Evolutionary conservation across 768 basidiomycete genomes (phyloP).

Genomic region (Phylloporus arenicola): DNA sequence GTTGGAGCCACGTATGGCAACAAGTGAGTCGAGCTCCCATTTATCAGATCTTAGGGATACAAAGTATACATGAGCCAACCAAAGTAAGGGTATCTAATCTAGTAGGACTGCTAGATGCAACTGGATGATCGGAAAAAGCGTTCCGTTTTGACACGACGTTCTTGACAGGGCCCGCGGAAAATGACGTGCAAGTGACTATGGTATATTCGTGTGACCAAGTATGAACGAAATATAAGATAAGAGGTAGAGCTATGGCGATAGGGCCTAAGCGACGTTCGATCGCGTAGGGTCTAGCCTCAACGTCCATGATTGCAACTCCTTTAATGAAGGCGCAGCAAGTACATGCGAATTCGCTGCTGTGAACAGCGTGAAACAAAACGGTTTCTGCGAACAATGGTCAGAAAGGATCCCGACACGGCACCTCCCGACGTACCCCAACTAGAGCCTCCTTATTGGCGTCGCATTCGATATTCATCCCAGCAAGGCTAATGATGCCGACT

Average conservation of each 20-base stretch:
- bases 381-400: slow-evolving; percentile 49
- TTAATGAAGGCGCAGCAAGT: slow-evolving; percentile 72
- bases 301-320: slow-evolving; percentile 84
- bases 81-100: too few relatives aligned
- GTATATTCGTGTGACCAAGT: slow-evolving; percentile 23
- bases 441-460: slow-evolving; percentile 85
- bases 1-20: slow-evolving; percentile 6
- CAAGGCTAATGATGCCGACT: slow-evolving; percentile 74
- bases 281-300: slow-evolving; percentile 80
- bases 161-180: too few relatives aligned
- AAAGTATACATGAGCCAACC: not conserved
- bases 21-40: slow-evolving; percentile 5
- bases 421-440: slow-evolving; percentile 58
- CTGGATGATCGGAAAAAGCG: not conserved
- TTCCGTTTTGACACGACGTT: not conserved
- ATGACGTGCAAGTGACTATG: too few relatives aligned
- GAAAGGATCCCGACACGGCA: not conserved
- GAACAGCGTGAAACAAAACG: slow-evolving; percentile 84
- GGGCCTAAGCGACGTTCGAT: slow-evolving; percentile 40
- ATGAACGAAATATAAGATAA: slow-evolving; percentile 23
- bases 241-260: not conserved
- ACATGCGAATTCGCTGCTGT: slow-evolving; percentile 90
- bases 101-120: too few relatives aligned
- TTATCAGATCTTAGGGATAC: not conserved
- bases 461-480: slow-evolving; percentile 78